Base-by-base conservation (phyloP, 2,329 filamentous ascomycete genomes). In the Phaeoacremonium minimum region DNA sequence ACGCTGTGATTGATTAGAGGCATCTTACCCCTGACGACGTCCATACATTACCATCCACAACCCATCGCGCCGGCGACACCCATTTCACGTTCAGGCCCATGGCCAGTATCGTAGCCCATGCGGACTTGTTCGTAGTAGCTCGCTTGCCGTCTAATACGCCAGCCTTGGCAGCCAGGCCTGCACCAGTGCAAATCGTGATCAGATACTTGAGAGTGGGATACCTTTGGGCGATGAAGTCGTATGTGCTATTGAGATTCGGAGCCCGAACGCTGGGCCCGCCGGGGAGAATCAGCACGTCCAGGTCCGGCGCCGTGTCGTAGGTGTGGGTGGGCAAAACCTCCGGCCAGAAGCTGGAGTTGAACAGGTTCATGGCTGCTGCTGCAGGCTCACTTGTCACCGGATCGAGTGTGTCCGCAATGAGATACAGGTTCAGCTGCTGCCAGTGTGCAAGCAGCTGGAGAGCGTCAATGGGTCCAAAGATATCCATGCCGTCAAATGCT, bases 131-230 rank as follows among this genome's bases (percentile, higher is more conserved):
- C 13, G 77, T 82, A 4, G 83, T 87, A 4, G 80, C 83, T 13
- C 66, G 60, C 42, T 61, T 64, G 0, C 77, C 75, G 41, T 85
- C 69, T 18, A 87, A 53, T 3, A 84, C 55, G 0, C 82, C 81
- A 0, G 79, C 63, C 30, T 64, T 59, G 0, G 81, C 81, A 0
- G 75, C 66, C 5, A 84, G 55, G 4, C 71, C 71, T 5, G 75
- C 66, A 0, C 83, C 83, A 2, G 80, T 87, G 55, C 83, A 87
- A 2, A 87, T 69, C 0, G 80, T 83, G 30, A 87, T 63, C 11
- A 83, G 49, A 44, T 75, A 74, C 44, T 71, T 59, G 16, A 83
- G 51, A 4, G 55, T 56, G 0, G 71, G 67, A 46, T 66, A 75
- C n/a, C 55, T 50, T 1, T 54, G 52, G 18, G 51, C 48, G 29